These are phyloP conservation scores for Boechera stricta DNA, from an alignment of 345 rosid species.

Conservation along the genomic window DNA sequence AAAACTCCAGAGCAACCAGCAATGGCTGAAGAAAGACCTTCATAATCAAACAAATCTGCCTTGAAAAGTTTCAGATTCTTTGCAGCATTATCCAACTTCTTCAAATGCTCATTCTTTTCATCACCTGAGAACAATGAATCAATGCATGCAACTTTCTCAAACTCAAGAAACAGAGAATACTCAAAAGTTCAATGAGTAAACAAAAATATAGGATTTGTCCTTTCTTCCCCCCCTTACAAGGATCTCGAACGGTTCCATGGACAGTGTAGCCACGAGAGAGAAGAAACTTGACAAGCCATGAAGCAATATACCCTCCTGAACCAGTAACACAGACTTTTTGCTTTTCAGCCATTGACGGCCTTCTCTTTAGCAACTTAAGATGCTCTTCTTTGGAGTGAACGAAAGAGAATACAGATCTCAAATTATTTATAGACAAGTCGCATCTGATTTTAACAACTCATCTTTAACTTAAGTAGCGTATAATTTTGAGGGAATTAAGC, in stretches of 20 bases:
- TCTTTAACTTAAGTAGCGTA: constrained; percentile 36
- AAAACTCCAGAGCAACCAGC: constrained; percentile 56
- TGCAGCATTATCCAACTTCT: constrained; percentile 47
- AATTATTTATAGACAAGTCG: constrained; percentile 30
- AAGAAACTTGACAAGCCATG: constrained; percentile 57
- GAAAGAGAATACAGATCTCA: constrained; percentile 13
- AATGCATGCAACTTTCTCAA: constrained; percentile 13
- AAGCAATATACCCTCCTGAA: constrained; percentile 60
- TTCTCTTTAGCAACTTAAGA: constrained; percentile 25
- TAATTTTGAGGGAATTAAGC: constrained; percentile 19
- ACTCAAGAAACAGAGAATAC: constrained; percentile 25
- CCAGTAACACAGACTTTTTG: constrained; percentile 63
- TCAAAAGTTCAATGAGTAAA: background rate
- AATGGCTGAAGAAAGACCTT: constrained; percentile 53
- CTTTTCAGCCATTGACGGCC: constrained; percentile 29
- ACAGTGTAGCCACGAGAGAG: constrained; percentile 58
- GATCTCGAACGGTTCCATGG: constrained; percentile 66
- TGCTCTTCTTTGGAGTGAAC: constrained; percentile 28
- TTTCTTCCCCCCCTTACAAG: constrained; percentile 41
- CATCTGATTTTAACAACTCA: constrained; percentile 26
- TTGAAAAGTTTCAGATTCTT: constrained; percentile 53
- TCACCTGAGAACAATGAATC: constrained; percentile 46
- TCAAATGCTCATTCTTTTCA: constrained; percentile 53
- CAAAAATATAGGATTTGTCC: background rate
- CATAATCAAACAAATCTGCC: constrained; percentile 51